Conservation (phyloP, 495 filamentous ascomycete species). For the Neurospora sp. region DNA sequence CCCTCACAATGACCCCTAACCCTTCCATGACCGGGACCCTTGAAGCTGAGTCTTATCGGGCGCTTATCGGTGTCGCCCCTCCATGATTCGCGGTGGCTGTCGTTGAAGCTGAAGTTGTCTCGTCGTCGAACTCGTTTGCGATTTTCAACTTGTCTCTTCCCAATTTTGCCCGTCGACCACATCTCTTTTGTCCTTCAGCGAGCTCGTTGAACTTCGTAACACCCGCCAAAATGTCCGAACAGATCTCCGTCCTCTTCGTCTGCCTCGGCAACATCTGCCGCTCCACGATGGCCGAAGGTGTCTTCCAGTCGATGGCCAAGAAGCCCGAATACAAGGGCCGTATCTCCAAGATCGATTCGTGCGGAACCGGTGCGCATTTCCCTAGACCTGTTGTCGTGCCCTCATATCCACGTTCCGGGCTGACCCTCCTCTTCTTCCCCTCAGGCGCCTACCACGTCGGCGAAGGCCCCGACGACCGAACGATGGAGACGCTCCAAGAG, state of each 20-base stretch:
- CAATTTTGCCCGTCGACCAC: neutral
- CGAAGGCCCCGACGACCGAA: conserved; percentile 67
- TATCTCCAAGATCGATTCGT: conserved; percentile 70
- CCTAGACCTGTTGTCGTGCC: no score
- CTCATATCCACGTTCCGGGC: no score
- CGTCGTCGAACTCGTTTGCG: neutral
- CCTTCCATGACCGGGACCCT: neutral
- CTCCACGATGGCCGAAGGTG: conserved; percentile 92
- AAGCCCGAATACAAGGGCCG: conserved; percentile 42
- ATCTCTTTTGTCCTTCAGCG: neutral
- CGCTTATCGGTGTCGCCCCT: neutral
- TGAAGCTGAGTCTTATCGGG: neutral
- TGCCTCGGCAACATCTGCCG: conserved; percentile 95
- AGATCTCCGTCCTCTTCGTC: conserved; percentile 80
- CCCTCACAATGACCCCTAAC: neutral
- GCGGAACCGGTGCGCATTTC: conserved; percentile 49
- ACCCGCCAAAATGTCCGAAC: conserved; percentile 14
- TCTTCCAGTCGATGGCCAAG: conserved; percentile 65
- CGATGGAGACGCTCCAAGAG: conserved; percentile 65
- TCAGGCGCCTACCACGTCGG: conserved; percentile 66
- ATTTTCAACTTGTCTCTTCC: neutral
- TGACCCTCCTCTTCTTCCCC: no score
- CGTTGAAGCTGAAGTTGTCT: neutral
- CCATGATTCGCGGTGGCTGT: neutral
- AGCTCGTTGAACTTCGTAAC: neutral